Evolutionary conservation across 2,329 filamentous ascomycete genomes (phyloP).

Genomic region (Colletotrichum kahawae): DNA sequence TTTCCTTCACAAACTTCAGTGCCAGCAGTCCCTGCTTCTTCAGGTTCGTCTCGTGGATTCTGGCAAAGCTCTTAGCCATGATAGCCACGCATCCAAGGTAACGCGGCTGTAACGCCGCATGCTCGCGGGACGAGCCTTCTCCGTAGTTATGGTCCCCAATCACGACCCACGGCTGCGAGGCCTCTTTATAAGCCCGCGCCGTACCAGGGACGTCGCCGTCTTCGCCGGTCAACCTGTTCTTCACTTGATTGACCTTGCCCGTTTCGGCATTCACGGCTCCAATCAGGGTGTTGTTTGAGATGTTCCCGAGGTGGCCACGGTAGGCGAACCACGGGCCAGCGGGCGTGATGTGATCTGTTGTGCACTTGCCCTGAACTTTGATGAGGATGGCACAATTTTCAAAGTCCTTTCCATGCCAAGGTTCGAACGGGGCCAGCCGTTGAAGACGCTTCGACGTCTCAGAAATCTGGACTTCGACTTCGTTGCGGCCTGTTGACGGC

Average conservation of each 20-base stretch:
- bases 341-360: slow-evolving; percentile 81
- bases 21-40: slow-evolving; percentile 71
- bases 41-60: slow-evolving; percentile 92
- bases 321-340: slow-evolving; percentile 81
- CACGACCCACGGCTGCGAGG: slow-evolving; percentile 26
- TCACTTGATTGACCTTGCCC: slow-evolving; percentile 70
- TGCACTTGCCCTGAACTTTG: slow-evolving; percentile 79
- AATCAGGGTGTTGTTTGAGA: slow-evolving; percentile 78
- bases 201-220: slow-evolving; percentile 73
- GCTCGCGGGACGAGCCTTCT: slow-evolving; percentile 83
- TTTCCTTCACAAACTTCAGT: slow-evolving; percentile 63
- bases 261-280: slow-evolving; percentile 36
- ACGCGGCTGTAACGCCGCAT: slow-evolving; percentile 83
- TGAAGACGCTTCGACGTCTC: slow-evolving; percentile 76
- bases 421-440: slow-evolving; percentile 68
- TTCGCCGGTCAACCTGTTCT: slow-evolving; percentile 45
- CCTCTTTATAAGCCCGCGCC: slow-evolving; percentile 74
- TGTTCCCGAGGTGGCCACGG: slow-evolving; percentile 80
- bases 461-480: slow-evolving; percentile 69
- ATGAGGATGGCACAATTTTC: slow-evolving; percentile 72
- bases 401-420: slow-evolving; percentile 76
- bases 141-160: slow-evolving; percentile 66
- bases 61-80: slow-evolving; percentile 81
- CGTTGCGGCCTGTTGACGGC: background rate
- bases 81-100: slow-evolving; percentile 84